phyloP scores from a whole-genome alignment of 2,329 filamentous ascomycete genomes.

The Botrytis medusae region DNA sequence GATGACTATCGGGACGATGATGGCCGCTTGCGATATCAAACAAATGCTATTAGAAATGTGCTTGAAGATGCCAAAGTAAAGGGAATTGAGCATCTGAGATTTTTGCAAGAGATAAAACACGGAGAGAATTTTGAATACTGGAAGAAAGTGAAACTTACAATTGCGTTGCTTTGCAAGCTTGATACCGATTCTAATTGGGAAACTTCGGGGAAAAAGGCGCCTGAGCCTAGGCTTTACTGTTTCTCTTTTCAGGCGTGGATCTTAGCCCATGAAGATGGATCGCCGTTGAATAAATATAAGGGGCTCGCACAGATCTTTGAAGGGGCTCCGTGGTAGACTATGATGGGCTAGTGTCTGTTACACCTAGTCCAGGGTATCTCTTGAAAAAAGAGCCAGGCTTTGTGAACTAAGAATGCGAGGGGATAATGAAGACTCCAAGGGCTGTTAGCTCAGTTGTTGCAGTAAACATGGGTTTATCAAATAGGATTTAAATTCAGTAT shows the following conservation, averaged over 20 bases:
- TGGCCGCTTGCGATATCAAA: neutral
- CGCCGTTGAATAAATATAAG: neutral
- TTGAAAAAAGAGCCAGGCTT: neutral
- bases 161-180: neutral
- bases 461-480: neutral
- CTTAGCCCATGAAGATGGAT: neutral
- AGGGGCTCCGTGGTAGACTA: neutral
- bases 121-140: neutral
- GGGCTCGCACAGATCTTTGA: conserved; percentile 1
- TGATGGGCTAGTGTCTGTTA: neutral
- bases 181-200: neutral
- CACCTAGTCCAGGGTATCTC: neutral
- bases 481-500: neutral
- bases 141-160: neutral
- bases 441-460: neutral
- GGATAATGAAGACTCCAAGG: fast-evolving
- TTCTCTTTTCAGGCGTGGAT: neutral
- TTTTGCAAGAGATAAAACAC: neutral
- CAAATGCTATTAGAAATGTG: neutral
- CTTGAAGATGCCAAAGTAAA: neutral
- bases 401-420: neutral
- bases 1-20: neutral
- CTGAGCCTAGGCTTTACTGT: neutral
- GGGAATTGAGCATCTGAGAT: fast-evolving
- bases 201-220: neutral